Evolutionary conservation across 257 asterid genomes (phyloP).

Genomic region (Solanum arcanum): DNA sequence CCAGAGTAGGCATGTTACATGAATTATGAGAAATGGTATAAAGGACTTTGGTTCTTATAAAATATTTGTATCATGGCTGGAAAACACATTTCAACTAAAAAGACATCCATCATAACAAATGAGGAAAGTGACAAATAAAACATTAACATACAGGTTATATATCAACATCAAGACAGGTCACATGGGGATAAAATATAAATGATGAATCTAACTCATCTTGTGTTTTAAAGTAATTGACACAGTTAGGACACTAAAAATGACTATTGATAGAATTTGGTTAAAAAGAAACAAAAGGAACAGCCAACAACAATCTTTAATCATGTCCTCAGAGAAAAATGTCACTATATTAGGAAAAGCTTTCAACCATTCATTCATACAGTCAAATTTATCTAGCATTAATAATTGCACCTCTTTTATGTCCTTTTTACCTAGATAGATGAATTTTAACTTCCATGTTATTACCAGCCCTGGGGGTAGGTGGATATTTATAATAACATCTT

Average conservation of each 20-base stretch:
- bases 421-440: neutral
- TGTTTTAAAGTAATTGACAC: neutral
- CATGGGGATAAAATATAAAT: neutral
- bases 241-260: neutral
- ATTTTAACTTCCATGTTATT: neutral
- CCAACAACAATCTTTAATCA: neutral
- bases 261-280: neutral
- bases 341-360: neutral
- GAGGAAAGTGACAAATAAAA: neutral
- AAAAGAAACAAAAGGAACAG: neutral
- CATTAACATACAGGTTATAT: neutral
- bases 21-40: neutral
- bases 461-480: neutral
- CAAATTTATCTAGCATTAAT: neutral
- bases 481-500: neutral
- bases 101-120: neutral
- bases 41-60: neutral
- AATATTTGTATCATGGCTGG: neutral
- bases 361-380: neutral
- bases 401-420: neutral
- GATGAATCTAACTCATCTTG: neutral
- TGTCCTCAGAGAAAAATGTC: neutral
- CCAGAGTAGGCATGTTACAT: neutral
- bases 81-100: neutral
- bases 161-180: constrained; percentile 46